Evolutionary conservation across 78 protist species (phyloP).

Genomic region (Emiliania huxleyi): DNA sequence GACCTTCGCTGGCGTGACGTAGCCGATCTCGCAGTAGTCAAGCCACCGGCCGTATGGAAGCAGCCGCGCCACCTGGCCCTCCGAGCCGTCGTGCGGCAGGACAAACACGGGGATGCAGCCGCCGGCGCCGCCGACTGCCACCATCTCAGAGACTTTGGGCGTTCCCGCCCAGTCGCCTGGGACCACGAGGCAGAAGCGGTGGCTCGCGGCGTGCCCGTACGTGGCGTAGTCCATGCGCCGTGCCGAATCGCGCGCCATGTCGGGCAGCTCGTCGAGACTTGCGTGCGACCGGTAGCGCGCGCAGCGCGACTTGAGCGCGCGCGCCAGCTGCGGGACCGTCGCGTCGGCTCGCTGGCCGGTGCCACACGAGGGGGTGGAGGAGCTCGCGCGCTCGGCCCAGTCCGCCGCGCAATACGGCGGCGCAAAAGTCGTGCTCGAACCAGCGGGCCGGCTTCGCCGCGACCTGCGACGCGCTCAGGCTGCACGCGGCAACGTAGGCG

Average conservation of each 20-base stretch:
- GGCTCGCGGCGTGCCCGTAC: background rate
- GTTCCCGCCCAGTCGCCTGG: background rate
- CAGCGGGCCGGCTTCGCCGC: too few relatives aligned
- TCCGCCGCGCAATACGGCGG: too few relatives aligned
- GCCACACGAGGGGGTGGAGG: too few relatives aligned
- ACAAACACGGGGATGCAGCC: slow-evolving; percentile 2
- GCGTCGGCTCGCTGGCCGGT: too few relatives aligned
- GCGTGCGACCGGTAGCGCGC: too few relatives aligned
- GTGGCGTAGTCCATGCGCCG: background rate
- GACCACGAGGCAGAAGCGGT: background rate
- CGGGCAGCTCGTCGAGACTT: background rate
- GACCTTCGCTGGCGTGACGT: background rate
- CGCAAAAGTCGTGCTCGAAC: too few relatives aligned
- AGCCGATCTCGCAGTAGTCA: background rate
- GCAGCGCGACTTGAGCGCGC: too few relatives aligned
- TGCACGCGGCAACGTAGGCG: too few relatives aligned
- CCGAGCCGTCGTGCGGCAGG: background rate
- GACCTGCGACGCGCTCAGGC: too few relatives aligned
- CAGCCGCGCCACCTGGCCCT: background rate
- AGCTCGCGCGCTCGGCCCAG: too few relatives aligned
- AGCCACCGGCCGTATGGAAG: background rate
- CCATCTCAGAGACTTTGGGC: background rate
- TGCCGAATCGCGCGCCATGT: background rate
- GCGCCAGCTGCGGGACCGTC: too few relatives aligned
- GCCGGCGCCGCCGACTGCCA: background rate